Percentiles rank a stretch among this genome's conserved stretches.
Conservation (phyloP, 768 basidiomycete species). For the Mycena pura region DNA sequence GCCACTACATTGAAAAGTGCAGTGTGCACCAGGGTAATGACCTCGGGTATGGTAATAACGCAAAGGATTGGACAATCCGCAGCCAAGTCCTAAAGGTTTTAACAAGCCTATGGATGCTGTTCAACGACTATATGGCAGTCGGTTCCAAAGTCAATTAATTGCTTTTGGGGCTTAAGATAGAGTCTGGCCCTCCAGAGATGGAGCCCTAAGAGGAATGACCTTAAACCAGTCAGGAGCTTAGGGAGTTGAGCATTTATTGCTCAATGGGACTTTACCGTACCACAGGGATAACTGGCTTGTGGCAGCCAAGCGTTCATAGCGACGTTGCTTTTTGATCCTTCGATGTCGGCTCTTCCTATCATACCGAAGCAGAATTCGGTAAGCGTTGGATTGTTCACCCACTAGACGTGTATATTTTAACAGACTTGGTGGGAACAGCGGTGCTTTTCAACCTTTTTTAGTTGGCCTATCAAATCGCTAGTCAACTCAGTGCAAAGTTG, state of each 20-base stretch:
- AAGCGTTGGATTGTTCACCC: conserved; percentile 85
- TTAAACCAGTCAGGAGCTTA: background rate
- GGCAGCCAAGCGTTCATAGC: conserved; percentile 86
- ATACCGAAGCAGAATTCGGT: conserved; percentile 82
- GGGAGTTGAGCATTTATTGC: background rate
- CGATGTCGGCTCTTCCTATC: conserved; percentile 84
- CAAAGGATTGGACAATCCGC: too few relatives aligned
- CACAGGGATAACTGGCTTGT: conserved; percentile 84
- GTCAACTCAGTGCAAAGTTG: background rate
- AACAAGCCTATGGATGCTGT: too few relatives aligned
- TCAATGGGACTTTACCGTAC: conserved; percentile 38
- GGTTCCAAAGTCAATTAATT: too few relatives aligned
- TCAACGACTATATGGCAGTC: too few relatives aligned
- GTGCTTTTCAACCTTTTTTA: background rate
- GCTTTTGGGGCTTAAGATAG: too few relatives aligned
- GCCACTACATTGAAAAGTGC: too few relatives aligned
- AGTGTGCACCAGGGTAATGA: too few relatives aligned
- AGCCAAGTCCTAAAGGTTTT: too few relatives aligned
- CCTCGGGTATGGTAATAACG: too few relatives aligned
- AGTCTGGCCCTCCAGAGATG: too few relatives aligned
- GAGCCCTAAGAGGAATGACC: too few relatives aligned
- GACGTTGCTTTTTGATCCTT: conserved; percentile 85
- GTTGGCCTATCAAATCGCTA: conserved; percentile 1
- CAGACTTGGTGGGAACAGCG: conserved; percentile 2
- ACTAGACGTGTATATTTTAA: background rate